These are phyloP conservation scores for Neofusicoccum ribis DNA, from an alignment of 2,329 filamentous ascomycete species.

Conservation along the genomic window DNA sequence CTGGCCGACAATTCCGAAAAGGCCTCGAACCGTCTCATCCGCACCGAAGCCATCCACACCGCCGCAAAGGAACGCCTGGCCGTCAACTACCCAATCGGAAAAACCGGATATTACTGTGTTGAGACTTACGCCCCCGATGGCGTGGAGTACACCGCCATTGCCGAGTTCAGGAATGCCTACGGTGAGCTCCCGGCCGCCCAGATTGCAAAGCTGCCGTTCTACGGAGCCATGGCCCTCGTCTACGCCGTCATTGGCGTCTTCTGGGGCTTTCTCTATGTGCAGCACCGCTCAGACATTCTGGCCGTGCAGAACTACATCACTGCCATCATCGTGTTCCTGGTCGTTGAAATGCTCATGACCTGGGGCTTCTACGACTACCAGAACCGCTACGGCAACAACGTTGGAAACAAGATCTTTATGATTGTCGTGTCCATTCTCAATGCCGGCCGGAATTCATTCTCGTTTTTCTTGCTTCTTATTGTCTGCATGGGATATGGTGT, in stretches of 20 bases:
- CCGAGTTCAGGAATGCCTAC: constrained; percentile 94
- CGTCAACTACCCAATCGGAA: constrained; percentile 80
- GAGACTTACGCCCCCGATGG: constrained; percentile 70
- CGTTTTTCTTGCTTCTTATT: constrained; percentile 95
- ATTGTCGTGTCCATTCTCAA: constrained; percentile 91
- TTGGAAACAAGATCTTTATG: constrained; percentile 81
- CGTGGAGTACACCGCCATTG: constrained; percentile 72
- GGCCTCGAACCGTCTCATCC: constrained; percentile 68
- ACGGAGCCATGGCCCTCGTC: constrained; percentile 88
- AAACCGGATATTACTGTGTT: constrained; percentile 96
- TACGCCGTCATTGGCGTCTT: constrained; percentile 85
- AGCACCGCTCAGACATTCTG: constrained; percentile 90
- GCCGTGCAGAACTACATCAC: constrained; percentile 99
- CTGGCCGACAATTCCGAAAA: constrained; percentile 73
- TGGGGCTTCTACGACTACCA: constrained; percentile 99
- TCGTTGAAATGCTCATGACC: constrained; percentile 95
- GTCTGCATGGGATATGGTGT: constrained; percentile 99
- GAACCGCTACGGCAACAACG: constrained; percentile 83
- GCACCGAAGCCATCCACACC: constrained; percentile 79
- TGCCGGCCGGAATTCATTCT: constrained; percentile 93
- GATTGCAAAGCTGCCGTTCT: constrained; percentile 96
- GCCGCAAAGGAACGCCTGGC: constrained; percentile 63
- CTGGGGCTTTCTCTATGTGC: constrained; percentile 94
- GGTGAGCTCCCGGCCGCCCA: constrained; percentile 94
- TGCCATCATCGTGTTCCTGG: constrained; percentile 89